Conservation (phyloP, 257 asterid species). For the Scutellaria minor region DNA sequence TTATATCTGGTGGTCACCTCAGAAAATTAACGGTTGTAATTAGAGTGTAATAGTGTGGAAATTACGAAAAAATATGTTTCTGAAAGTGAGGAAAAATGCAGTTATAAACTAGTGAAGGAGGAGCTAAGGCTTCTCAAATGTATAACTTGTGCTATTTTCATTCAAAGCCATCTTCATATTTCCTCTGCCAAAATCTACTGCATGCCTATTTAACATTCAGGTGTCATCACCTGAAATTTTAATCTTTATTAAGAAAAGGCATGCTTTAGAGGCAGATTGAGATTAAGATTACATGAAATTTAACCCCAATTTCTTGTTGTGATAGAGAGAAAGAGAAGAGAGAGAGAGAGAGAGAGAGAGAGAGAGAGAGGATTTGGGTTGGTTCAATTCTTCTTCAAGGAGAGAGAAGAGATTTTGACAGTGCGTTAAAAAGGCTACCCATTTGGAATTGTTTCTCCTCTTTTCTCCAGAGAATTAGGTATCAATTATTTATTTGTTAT, state of each 20-base stretch:
- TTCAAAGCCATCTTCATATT: conserved; percentile 28
- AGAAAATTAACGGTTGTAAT: conserved; percentile 30
- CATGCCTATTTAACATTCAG: conserved; percentile 11
- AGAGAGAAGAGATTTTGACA: neutral
- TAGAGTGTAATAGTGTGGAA: neutral
- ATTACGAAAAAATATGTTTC: too few relatives aligned
- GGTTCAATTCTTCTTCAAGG: conserved; percentile 21
- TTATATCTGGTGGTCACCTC: neutral
- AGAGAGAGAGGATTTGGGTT: conserved; percentile 10
- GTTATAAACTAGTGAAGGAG: conserved; percentile 12
- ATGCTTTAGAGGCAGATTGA: conserved; percentile 17
- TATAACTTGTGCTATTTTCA: conserved; percentile 20
- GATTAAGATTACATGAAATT: conserved; percentile 24
- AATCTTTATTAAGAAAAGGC: conserved; percentile 25
- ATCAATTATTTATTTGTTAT: conserved; percentile 15
- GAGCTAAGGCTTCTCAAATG: conserved; percentile 41
- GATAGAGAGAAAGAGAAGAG: conserved; percentile 38
- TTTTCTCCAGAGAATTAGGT: conserved; percentile 39
- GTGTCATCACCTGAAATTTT: neutral
- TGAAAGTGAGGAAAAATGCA: too few relatives aligned
- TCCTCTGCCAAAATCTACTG: conserved; percentile 44
- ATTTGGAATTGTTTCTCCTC: conserved; percentile 20
- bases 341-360: conserved; percentile 1
- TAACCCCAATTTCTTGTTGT: conserved; percentile 32
- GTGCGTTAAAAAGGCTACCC: conserved; percentile 12